phyloP scores from a whole-genome alignment of 1,284 basidiomycete species.

The Cryptococcus hybrid region DNA sequence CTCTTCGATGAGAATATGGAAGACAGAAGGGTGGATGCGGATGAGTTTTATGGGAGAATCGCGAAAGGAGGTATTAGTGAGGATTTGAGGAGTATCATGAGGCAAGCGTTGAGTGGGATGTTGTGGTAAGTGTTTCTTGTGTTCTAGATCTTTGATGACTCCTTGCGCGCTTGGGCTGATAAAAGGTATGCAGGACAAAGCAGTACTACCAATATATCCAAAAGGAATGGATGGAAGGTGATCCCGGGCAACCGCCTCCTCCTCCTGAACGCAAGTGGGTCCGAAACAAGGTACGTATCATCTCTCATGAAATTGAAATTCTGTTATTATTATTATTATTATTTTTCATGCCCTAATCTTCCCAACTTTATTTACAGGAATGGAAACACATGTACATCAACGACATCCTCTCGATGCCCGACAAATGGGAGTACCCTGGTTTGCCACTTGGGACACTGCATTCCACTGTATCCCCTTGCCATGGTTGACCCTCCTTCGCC shows the following conservation, averaged over 20 bases:
- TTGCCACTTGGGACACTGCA: conserved; percentile 91
- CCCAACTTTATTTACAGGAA: conserved; percentile 56
- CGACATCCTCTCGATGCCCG: conserved; percentile 97
- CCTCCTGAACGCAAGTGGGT: conserved; percentile 84
- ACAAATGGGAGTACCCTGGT: conserved; percentile 99
- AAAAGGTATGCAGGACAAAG: conserved; percentile 59
- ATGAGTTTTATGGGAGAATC: conserved; percentile 89
- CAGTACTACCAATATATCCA: conserved; percentile 96
- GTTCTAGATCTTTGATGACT: too few relatives aligned
- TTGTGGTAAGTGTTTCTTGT: conserved; percentile 60
- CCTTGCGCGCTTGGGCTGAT: too few relatives aligned
- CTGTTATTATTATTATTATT: too few relatives aligned
- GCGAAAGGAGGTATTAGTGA: conserved; percentile 79
- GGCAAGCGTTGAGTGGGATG: conserved; percentile 98
- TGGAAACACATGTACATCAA: conserved; percentile 95
- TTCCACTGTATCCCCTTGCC: conserved; percentile 96
- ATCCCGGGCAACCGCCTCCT: conserved; percentile 90
- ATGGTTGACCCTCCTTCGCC: conserved; percentile 89
- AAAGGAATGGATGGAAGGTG: conserved; percentile 92
- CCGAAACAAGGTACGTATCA: conserved; percentile 67
- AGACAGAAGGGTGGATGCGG: conserved; percentile 83
- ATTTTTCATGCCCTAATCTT: background rate
- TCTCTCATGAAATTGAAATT: background rate
- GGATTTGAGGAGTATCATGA: conserved; percentile 92
- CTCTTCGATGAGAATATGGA: conserved; percentile 87